Percentiles rank a stretch among this genome's conserved stretches.
Conservation (phyloP, 2,329 filamentous ascomycete genomes). For the Lachnellula occidentalis region DNA sequence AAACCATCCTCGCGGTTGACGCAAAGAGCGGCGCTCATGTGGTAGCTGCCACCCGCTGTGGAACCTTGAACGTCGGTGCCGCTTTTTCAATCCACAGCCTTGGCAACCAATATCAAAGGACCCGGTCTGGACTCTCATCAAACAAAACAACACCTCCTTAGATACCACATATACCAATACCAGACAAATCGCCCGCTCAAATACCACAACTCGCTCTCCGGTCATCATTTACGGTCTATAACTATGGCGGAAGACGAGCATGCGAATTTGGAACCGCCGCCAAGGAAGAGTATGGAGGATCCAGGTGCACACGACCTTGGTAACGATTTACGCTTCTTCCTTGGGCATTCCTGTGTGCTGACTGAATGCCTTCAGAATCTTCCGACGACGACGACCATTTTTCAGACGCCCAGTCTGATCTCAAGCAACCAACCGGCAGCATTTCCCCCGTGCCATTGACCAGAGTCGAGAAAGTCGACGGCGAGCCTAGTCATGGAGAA, state of each 20-base stretch:
- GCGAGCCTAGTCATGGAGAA: constrained; percentile 54
- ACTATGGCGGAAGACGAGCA: constrained; percentile 30
- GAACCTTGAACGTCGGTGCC: too few relatives aligned
- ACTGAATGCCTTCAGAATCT: constrained; percentile 35
- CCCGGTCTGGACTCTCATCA: too few relatives aligned
- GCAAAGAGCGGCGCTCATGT: too few relatives aligned
- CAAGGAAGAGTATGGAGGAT: constrained; percentile 41
- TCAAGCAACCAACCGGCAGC: constrained; percentile 36
- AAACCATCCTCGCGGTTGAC: too few relatives aligned
- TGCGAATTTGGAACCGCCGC: constrained; percentile 37
- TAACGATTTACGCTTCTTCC: constrained; percentile 30
- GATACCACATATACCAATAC: too few relatives aligned
- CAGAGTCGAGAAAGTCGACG: constrained; percentile 53
- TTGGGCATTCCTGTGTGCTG: constrained; percentile 4
- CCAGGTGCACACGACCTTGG: constrained; percentile 57
- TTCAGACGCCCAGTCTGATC: constrained; percentile 57
- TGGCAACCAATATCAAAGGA: too few relatives aligned
- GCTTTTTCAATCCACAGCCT: too few relatives aligned
- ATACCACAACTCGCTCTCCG: background rate
- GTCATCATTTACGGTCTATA: background rate
- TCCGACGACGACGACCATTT: constrained; percentile 68
- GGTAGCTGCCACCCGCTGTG: too few relatives aligned
- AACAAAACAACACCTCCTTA: too few relatives aligned
- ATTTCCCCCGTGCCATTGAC: constrained; percentile 51
- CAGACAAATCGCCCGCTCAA: too few relatives aligned